Base-by-base conservation (phyloP, 2,329 filamentous ascomycete species). In the Aspergillus costaricaensis region DNA sequence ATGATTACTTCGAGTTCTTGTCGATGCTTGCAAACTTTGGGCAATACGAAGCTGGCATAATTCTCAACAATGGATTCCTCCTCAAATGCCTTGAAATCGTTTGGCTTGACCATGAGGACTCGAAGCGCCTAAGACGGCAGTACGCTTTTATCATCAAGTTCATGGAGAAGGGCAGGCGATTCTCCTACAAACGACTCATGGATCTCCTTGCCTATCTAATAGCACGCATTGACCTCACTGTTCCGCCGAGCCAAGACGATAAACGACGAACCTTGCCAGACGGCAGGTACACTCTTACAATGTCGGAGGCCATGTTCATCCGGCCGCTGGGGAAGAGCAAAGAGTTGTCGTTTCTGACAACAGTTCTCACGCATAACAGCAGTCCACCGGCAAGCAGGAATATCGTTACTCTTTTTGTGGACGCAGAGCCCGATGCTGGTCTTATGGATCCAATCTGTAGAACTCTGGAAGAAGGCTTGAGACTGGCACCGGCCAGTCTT, bases 1-100 rank as follows among this genome's bases (percentile, higher is more conserved):
- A 88, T 44, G 90, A 94, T 68, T 88, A 89, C 60, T 94, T 94
- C 70, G 83, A 84, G 12, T 82, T 90, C n/a, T 80, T 93, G 62
- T 71, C 84, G n/a, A 79, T 79, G n/a, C 88, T 93, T 70, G 86
- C 86, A 14, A 80, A 79, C 49, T 75, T 91, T 57, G 89, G 89
- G 1, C 75, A 79, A 3, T 72, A 80, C 5, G 88, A 91, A 71
- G 80, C 84, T 19, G 78, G 80, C 2, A 70, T 83, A 5, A 79
- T 92, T 23, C 79, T 93, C 23, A 83, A 86, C 10, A 79, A 82
- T 32, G 83, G 85, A 23, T 90, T 87, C 66, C 77, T 93, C 19
- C 70, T 78, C 43, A 86, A 81, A 63, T 80, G 85, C 27, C 62
- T 91, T 30, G 80, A 84, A 63, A 83, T 90, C 36, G 78, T 91